A percentile compares a stretch with the other conserved stretches of the same genome.
phyloP scores from a whole-genome alignment of 441 rosid genomes.

The Jatropha multifida region DNA sequence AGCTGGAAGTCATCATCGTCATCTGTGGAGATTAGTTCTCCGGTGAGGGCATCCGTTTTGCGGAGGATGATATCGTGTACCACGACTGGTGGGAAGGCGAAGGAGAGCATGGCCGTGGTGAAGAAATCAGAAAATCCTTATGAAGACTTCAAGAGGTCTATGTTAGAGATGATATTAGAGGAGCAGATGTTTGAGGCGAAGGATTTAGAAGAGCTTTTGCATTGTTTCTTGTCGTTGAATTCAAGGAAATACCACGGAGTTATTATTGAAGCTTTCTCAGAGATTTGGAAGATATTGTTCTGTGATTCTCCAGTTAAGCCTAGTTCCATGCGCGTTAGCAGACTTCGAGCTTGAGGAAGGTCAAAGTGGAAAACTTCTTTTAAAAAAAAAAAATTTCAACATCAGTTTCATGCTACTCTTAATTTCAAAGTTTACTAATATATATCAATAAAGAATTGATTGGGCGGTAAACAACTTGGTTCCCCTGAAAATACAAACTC shows the following conservation, averaged over 20 bases:
- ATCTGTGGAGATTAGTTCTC: conserved; percentile 6
- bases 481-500: too few species aligned
- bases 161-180: conserved; percentile 64
- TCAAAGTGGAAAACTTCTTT: too few species aligned
- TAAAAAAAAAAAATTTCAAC: too few species aligned
- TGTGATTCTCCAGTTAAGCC: conserved; percentile 22
- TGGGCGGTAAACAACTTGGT: too few species aligned
- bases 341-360: neutral
- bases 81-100: conserved; percentile 33
- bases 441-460: too few species aligned
- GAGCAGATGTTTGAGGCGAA: conserved; percentile 39
- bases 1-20: conserved; percentile 4
- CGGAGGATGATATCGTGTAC: conserved; percentile 15
- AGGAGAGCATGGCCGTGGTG: conserved; percentile 49
- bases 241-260: conserved; percentile 41
- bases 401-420: too few species aligned
- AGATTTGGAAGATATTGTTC: conserved; percentile 49
- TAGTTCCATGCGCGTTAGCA: neutral
- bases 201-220: conserved; percentile 55
- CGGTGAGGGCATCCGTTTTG: conserved; percentile 20
- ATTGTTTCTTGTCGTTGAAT: conserved; percentile 52
- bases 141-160: conserved; percentile 58
- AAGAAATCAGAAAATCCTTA: conserved; percentile 57
- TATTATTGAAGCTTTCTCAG: conserved; percentile 53
- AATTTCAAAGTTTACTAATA: too few species aligned